A percentile compares a stretch with the other conserved stretches of the same genome.
These are phyloP conservation scores for Pichia kluyveri DNA, from an alignment of 805 yeast species.

Conservation along the genomic window DNA sequence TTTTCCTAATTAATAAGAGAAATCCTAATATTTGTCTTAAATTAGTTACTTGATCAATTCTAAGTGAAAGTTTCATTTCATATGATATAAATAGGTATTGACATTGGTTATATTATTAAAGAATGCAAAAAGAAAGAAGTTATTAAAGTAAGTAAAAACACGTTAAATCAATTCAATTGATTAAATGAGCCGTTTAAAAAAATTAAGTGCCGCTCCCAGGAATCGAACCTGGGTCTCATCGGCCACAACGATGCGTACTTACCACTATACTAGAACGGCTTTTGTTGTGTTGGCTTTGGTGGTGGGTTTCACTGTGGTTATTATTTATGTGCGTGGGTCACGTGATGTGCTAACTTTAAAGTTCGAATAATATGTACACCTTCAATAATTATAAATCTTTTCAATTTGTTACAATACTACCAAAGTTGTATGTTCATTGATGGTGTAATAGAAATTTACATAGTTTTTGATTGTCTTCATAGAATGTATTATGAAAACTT, in stretches of 20 bases:
- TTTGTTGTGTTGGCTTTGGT: background rate
- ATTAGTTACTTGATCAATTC: conserved; percentile 16
- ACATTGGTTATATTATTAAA: background rate
- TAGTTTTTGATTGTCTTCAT: no score
- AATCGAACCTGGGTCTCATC: conserved; percentile 18
- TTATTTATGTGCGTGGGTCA: no score
- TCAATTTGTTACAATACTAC: no score
- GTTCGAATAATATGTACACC: no score
- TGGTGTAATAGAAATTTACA: no score
- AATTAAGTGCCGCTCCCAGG: conserved; percentile 15
- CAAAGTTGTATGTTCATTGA: no score
- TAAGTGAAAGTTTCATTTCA: conserved; percentile 24
- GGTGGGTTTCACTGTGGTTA: no score
- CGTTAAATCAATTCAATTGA: no score
- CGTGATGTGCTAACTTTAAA: no score
- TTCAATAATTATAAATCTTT: no score
- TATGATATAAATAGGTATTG: background rate
- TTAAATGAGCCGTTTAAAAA: background rate
- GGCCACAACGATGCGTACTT: conserved; percentile 19
- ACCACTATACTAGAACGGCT: conserved; percentile 19
- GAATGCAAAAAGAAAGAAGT: background rate
- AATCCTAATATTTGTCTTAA: conserved; percentile 19
- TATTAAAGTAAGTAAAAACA: no score
- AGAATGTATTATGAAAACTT: no score
- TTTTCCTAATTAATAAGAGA: conserved; percentile 37